phyloP scores from a whole-genome alignment of 495 filamentous ascomycete genomes.

The Cercophora scortea region DNA sequence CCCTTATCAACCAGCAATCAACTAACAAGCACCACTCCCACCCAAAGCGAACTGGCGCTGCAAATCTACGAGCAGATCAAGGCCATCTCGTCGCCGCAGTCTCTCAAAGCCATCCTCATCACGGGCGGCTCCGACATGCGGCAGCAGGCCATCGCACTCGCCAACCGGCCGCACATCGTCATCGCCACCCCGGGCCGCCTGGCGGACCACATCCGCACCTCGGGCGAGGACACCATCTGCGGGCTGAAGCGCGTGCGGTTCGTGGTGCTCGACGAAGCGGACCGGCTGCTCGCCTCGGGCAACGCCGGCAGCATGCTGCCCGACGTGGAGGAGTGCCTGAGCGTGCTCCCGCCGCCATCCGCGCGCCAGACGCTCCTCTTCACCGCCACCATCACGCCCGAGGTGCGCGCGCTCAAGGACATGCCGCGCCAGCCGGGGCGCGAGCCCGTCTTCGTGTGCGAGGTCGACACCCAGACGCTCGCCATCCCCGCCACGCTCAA shows the following conservation, averaged over 20 bases:
- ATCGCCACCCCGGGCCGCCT: conserved; percentile 92
- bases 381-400: conserved; percentile 91
- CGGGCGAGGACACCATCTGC: conserved; percentile 79
- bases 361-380: conserved; percentile 90
- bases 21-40: too few relatives aligned
- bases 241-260: conserved; percentile 70
- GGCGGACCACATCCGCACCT: conserved; percentile 86
- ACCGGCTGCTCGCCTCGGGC: conserved; percentile 71
- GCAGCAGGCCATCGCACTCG: conserved; percentile 73
- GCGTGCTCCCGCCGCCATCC: conserved; percentile 58
- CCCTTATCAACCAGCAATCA: too few relatives aligned
- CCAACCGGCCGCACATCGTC: conserved; percentile 77
- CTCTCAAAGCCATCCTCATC: conserved; percentile 75
- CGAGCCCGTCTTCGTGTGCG: conserved; percentile 77
- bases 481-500: conserved; percentile 72
- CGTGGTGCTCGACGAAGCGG: conserved; percentile 94
- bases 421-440: conserved; percentile 58
- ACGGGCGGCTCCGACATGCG: conserved; percentile 93
- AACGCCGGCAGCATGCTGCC: conserved; percentile 76
- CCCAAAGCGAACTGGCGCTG: conserved; percentile 83
- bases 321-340: conserved; percentile 83
- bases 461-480: conserved; percentile 67
- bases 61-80: conserved; percentile 95
- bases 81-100: conserved; percentile 78
- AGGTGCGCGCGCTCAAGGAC: conserved; percentile 75